These are phyloP conservation scores for Penicillium sp. DNA, from an alignment of 2,329 filamentous ascomycete species.

Conservation along the genomic window DNA sequence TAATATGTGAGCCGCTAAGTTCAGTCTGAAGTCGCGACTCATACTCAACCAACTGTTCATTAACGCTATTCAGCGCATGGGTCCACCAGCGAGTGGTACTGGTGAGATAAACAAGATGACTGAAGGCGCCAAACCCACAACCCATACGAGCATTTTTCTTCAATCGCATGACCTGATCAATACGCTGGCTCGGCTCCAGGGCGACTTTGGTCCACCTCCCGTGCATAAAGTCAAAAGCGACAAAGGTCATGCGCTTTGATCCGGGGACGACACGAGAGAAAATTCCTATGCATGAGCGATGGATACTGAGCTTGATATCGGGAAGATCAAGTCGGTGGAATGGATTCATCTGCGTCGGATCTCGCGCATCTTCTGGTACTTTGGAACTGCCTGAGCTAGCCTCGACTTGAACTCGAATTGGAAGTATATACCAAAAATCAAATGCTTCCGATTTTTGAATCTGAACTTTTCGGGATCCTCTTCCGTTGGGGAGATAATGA, in stretches of 20 bases:
- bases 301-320: background rate
- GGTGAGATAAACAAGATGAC: background rate
- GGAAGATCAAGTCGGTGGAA: background rate
- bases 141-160: background rate
- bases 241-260: background rate
- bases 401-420: background rate
- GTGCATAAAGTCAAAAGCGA: background rate
- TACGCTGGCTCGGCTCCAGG: background rate
- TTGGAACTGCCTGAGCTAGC: background rate
- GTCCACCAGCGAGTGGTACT: background rate
- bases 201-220: background rate
- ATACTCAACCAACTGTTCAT: background rate
- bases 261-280: background rate
- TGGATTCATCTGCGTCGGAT: background rate
- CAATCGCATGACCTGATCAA: background rate
- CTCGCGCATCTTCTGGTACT: background rate
- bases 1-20: background rate
- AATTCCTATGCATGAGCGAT: background rate
- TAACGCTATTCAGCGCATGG: background rate
- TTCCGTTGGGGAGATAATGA: background rate
- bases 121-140: background rate
- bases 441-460: background rate
- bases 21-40: background rate
- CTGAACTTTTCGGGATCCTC: background rate
- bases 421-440: background rate